A percentile compares a stretch with the other conserved stretches of the same genome.
phyloP scores from a whole-genome alignment of 768 basidiomycete species.

The Rubroboletus satanas region DNA sequence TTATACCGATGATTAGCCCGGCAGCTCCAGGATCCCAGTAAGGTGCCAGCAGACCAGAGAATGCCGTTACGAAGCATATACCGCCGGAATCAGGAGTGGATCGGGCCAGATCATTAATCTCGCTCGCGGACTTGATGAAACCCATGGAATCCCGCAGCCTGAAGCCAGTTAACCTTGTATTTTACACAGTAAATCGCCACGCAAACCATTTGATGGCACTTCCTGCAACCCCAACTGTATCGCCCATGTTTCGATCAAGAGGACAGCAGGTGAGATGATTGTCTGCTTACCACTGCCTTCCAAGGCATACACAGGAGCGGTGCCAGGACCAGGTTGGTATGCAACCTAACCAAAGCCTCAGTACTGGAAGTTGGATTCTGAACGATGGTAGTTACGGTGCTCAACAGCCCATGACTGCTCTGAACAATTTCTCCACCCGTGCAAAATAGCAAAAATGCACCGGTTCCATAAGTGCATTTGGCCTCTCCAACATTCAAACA shows the following conservation, averaged over 20 bases:
- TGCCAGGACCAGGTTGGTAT: constrained; percentile 77
- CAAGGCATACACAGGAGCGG: constrained; percentile 85
- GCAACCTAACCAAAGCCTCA: constrained; percentile 54
- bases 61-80: constrained; percentile 95
- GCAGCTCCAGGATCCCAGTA: constrained; percentile 96
- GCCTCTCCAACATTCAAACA: constrained; percentile 89
- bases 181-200: not conserved
- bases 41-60: constrained; percentile 92
- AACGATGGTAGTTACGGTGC: constrained; percentile 54
- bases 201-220: constrained; percentile 86
- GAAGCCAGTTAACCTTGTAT: not conserved
- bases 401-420: constrained; percentile 83
- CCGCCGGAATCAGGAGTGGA: constrained; percentile 79
- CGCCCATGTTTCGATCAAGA: not conserved
- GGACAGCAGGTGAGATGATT: not conserved
- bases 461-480: constrained; percentile 98
- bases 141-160: constrained; percentile 88
- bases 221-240: constrained; percentile 85
- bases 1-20: constrained; percentile 72
- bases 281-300: constrained; percentile 84
- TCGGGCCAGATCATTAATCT: constrained; percentile 82
- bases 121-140: constrained; percentile 72
- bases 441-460: constrained; percentile 93
- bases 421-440: constrained; percentile 85
- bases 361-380: not conserved